Evolutionary conservation across 1,284 basidiomycete species (phyloP).

Genomic region (Papiliotrema nemorosa): DNA sequence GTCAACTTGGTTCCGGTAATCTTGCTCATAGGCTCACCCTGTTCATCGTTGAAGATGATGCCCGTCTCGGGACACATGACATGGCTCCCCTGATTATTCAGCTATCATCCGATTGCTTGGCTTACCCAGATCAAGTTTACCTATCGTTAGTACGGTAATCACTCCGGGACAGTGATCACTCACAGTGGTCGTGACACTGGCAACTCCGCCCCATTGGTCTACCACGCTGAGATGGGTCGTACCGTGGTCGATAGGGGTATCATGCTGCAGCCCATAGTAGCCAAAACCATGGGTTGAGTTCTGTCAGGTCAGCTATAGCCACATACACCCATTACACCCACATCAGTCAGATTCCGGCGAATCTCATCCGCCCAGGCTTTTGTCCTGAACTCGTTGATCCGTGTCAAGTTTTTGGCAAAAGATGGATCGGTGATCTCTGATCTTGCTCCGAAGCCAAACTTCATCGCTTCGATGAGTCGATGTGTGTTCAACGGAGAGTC

Average conservation of each 20-base stretch:
- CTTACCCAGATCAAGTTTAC: conserved; percentile 70
- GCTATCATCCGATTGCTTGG: too few species aligned
- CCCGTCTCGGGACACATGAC: conserved; percentile 82
- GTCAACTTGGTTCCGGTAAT: neutral
- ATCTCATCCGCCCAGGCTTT: conserved; percentile 65
- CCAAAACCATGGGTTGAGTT: conserved; percentile 70
- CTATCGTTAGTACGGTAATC: conserved; percentile 8
- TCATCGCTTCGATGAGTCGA: conserved; percentile 53
- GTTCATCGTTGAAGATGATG: conserved; percentile 82
- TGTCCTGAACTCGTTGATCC: conserved; percentile 65
- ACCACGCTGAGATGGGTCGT: conserved; percentile 83
- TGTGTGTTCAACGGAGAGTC: conserved; percentile 41
- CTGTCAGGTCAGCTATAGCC: conserved; percentile 46
- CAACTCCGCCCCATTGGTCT: conserved; percentile 79
- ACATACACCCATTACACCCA: conserved; percentile 13
- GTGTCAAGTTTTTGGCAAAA: conserved; percentile 52
- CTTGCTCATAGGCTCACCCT: conserved; percentile 19
- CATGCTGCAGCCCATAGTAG: conserved; percentile 81
- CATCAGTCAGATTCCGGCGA: conserved; percentile 64
- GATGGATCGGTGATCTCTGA: conserved; percentile 70
- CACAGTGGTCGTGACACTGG: conserved; percentile 73
- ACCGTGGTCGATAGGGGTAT: conserved; percentile 74
- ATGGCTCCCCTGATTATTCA: conserved; percentile 56
- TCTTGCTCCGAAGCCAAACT: conserved; percentile 55
- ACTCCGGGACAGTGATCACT: conserved; percentile 16